These are phyloP conservation scores for Acanthamoeba royreba DNA, from an alignment of 208 protist genomes.

Conservation along the genomic window DNA sequence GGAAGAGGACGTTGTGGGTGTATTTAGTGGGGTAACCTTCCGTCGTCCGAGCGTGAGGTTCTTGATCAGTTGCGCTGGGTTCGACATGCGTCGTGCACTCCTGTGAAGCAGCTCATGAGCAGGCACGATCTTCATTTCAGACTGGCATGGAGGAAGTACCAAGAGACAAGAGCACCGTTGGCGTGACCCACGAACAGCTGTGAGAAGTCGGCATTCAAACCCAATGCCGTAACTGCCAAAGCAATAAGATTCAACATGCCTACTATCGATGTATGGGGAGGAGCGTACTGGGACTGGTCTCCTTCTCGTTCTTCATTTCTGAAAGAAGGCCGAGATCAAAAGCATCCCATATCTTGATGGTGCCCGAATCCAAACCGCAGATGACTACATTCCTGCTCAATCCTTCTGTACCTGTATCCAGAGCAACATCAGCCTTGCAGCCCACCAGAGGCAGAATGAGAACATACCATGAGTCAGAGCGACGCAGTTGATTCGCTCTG, in stretches of 20 bases:
- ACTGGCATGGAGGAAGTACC: not conserved
- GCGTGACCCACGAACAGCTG: conserved; percentile 14
- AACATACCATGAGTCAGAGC: not conserved
- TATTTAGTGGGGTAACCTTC: not conserved
- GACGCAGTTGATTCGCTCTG: not conserved
- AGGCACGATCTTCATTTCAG: not conserved
- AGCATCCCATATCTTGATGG: conserved; percentile 23
- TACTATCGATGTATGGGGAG: not conserved
- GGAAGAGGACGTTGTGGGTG: not conserved
- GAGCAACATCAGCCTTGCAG: no score
- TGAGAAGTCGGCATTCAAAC: not conserved
- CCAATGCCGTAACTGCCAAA: not conserved
- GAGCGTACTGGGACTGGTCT: not conserved
- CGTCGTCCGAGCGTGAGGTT: not conserved
- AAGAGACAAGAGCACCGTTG: not conserved
- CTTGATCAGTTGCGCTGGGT: conserved; percentile 24
- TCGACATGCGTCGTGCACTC: not conserved
- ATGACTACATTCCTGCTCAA: conserved; percentile 25
- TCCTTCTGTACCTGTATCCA: not conserved
- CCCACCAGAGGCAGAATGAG: not conserved
- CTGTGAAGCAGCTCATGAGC: not conserved
- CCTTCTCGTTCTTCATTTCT: not conserved
- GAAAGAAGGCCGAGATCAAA: not conserved
- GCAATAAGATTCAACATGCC: not conserved
- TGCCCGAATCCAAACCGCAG: not conserved